phyloP scores from a whole-genome alignment of 108 stramenopile genomes.

The Cylindrotheca closterium region DNA sequence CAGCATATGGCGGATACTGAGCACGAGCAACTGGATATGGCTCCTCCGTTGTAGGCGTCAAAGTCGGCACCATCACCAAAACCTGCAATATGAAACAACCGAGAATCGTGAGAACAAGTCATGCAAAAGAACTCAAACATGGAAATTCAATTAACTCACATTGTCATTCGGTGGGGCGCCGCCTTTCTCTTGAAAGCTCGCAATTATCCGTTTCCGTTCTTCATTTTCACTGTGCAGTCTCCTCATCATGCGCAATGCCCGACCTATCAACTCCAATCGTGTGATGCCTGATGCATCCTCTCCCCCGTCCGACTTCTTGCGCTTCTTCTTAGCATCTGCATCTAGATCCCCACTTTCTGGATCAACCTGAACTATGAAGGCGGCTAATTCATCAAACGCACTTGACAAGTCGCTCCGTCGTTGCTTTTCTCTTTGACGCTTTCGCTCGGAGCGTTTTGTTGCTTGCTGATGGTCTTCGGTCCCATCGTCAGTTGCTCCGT shows the following conservation, averaged over 20 bases:
- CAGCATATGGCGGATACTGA: conserved; percentile 10
- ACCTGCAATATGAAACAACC: conserved; percentile 25
- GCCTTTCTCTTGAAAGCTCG: conserved; percentile 18
- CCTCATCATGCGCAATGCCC: conserved; percentile 32
- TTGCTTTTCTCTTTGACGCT: conserved; percentile 79
- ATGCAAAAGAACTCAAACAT: too few relatives aligned
- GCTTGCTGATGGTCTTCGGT: conserved; percentile 11
- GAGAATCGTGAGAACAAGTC: too few relatives aligned
- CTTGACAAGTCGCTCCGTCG: conserved; percentile 71
- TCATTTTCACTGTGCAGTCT: conserved; percentile 47
- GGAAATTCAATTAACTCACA: conserved; percentile 31
- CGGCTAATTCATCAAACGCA: conserved; percentile 70
- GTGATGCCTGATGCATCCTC: conserved; percentile 44
- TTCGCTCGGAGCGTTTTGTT: conserved; percentile 62
- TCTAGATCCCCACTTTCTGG: conserved; percentile 34
- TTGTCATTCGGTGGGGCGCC: conserved; percentile 23
- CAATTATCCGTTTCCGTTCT: conserved; percentile 34
- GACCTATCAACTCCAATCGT: conserved; percentile 41
- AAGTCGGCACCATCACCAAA: conserved; percentile 49
- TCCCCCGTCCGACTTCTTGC: conserved; percentile 20
- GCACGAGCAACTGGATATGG: conserved; percentile 36
- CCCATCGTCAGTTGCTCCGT: conserved; percentile 7
- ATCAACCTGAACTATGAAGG: conserved; percentile 64
- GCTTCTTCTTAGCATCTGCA: conserved; percentile 19
- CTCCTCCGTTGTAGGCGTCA: conserved; percentile 36